Conservation (phyloP, 805 yeast species). For the Barnettozyma populi region DNA sequence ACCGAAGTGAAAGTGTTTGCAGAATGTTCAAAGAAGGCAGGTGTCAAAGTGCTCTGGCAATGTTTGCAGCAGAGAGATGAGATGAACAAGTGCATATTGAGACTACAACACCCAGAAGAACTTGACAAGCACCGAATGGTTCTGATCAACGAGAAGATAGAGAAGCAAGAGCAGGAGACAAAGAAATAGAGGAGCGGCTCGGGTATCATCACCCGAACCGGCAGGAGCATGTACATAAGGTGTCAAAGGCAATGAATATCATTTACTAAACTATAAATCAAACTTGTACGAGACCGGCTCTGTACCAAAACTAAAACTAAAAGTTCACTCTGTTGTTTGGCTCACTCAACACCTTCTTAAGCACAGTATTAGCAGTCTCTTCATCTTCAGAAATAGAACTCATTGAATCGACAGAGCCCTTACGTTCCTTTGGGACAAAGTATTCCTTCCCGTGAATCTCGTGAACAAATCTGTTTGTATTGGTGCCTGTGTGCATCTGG, state of each 20-base stretch:
- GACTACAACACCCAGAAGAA: constrained; percentile 55
- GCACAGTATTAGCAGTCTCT: constrained; percentile 1
- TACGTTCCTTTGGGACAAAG: constrained; percentile 17
- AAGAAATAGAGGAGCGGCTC: background rate
- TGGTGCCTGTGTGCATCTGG: constrained; percentile 19
- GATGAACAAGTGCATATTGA: constrained; percentile 58
- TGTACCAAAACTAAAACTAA: background rate
- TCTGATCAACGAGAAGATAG: constrained; percentile 53
- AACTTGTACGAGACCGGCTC: background rate
- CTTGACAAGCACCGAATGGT: constrained; percentile 67
- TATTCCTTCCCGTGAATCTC: constrained; percentile 18
- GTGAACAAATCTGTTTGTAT: constrained; percentile 14
- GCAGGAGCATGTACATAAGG: constrained; percentile 1
- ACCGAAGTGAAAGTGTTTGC: constrained; percentile 63
- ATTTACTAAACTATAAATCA: background rate
- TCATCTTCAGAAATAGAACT: constrained; percentile 5
- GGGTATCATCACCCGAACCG: background rate
- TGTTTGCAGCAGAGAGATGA: constrained; percentile 55
- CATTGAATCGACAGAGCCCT: constrained; percentile 15
- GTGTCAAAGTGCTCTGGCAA: constrained; percentile 60
- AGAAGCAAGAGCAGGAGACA: constrained; percentile 14
- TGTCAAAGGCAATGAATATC: background rate
- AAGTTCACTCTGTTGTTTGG: constrained; percentile 19
- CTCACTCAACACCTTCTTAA: constrained; percentile 8
- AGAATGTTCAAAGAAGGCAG: constrained; percentile 57